phyloP scores from a whole-genome alignment of 2,329 filamentous ascomycete genomes.

The Botrytis paeoniae region DNA sequence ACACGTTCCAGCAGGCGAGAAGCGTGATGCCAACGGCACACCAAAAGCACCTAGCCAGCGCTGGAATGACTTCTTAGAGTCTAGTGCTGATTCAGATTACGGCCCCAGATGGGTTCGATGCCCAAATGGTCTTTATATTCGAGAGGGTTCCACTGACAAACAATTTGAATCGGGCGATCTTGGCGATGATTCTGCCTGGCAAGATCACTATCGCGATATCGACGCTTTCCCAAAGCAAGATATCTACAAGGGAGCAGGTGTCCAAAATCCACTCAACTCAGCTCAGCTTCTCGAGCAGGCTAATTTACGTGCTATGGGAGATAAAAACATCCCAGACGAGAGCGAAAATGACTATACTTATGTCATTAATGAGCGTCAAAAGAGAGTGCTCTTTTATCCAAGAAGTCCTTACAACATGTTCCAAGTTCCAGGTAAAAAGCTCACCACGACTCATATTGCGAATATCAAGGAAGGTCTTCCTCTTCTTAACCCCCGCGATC shows the following conservation, averaged over 20 bases:
- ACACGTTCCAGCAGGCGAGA: conserved; percentile 1
- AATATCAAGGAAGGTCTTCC: conserved; percentile 1
- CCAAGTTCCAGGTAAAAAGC: neutral
- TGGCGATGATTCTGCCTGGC: neutral
- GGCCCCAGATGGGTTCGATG: neutral
- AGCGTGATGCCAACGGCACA: neutral
- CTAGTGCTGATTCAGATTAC: neutral
- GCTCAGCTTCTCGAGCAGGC: conserved; percentile 7
- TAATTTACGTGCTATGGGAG: neutral
- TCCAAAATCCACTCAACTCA: conserved; percentile 10
- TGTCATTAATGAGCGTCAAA: neutral
- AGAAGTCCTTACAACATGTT: conserved; percentile 3
- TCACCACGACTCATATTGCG: neutral
- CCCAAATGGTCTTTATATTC: neutral
- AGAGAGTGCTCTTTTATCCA: neutral
- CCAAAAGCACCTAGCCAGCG: neutral
- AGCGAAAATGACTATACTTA: conserved; percentile 2
- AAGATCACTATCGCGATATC: neutral
- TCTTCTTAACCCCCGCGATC: conserved; percentile 1
- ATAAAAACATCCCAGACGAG: neutral
- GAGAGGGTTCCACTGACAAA: neutral
- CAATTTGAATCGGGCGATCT: neutral
- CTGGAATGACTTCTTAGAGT: neutral
- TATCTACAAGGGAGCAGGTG: conserved; percentile 8
- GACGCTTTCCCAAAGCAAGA: conserved; percentile 1